These are phyloP conservation scores for Pseudogymnoascus sp. DNA, from an alignment of 2,329 filamentous ascomycete species.

Conservation along the genomic window DNA sequence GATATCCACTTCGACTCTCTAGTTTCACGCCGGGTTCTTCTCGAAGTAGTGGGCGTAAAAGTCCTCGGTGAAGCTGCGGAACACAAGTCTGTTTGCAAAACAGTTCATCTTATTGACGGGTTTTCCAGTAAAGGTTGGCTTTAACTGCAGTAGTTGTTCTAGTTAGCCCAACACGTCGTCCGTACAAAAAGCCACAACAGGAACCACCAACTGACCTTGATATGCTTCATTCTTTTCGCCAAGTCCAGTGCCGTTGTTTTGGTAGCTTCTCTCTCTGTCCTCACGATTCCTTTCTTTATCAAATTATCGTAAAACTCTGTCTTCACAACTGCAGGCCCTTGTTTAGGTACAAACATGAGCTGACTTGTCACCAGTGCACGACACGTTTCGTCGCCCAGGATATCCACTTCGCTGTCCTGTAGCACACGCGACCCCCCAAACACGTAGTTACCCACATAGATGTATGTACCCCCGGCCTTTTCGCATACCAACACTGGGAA, in stretches of 20 bases:
- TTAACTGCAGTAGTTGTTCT: not conserved
- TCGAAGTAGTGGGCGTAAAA: not conserved
- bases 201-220: not conserved
- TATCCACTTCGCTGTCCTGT: not conserved
- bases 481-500: not conserved
- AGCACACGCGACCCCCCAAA: not conserved
- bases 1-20: slow-evolving; percentile 37
- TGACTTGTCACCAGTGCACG: not conserved
- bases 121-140: not conserved
- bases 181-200: not conserved
- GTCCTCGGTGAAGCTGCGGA: not conserved
- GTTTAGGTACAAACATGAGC: not conserved
- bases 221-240: not conserved
- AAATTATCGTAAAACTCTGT: not conserved
- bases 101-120: not conserved
- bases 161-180: not conserved
- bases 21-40: slow-evolving; percentile 32
- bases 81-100: not conserved
- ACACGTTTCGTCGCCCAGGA: not conserved
- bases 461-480: not conserved
- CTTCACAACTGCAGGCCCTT: not conserved
- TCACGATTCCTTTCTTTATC: not conserved
- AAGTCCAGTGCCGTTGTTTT: not conserved
- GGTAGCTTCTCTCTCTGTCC: not conserved
- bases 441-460: not conserved